These are phyloP conservation scores for Achlya hypogyna DNA, from an alignment of 352 stramenopile species.

Conservation along the genomic window DNA sequence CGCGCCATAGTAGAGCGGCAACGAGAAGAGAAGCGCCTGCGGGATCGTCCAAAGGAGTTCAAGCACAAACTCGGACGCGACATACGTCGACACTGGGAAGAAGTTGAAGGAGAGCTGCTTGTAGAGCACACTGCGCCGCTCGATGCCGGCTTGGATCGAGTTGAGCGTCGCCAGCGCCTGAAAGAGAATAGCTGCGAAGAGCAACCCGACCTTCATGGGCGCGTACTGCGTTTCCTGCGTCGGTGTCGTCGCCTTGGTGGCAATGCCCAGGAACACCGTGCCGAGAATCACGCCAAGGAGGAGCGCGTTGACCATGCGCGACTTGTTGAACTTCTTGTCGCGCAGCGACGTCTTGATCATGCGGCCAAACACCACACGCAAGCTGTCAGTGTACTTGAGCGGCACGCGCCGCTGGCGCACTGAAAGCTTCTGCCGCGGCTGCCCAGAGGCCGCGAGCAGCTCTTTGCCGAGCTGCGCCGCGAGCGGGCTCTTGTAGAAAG, in stretches of 20 bases:
- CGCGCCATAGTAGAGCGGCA: constrained; percentile 11
- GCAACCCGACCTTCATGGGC: constrained; percentile 22
- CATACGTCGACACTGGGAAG: constrained; percentile 19
- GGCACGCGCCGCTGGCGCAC: background rate
- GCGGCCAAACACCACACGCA: constrained; percentile 22
- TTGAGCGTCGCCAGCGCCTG: constrained; percentile 31
- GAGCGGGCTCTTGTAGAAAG: background rate
- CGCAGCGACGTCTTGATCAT: constrained; percentile 38
- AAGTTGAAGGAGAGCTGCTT: constrained; percentile 24
- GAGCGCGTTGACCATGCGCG: constrained; percentile 39
- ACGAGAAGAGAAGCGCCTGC: constrained; percentile 14
- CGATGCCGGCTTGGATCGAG: constrained; percentile 28
- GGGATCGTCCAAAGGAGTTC: constrained; percentile 16
- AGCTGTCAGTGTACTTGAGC: background rate
- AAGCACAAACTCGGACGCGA: constrained; percentile 6
- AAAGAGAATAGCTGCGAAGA: constrained; percentile 29
- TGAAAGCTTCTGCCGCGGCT: background rate
- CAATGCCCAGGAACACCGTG: constrained; percentile 29
- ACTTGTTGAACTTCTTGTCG: constrained; percentile 44
- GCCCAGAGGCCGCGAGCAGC: background rate
- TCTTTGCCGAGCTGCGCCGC: background rate
- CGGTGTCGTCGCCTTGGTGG: background rate
- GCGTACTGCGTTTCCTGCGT: constrained; percentile 2
- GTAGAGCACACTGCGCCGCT: constrained; percentile 35
- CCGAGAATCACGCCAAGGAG: constrained; percentile 33